A percentile compares a stretch with the other conserved stretches of the same genome.
phyloP scores from a whole-genome alignment of 306 rosid species.

The Lupinus albus region DNA sequence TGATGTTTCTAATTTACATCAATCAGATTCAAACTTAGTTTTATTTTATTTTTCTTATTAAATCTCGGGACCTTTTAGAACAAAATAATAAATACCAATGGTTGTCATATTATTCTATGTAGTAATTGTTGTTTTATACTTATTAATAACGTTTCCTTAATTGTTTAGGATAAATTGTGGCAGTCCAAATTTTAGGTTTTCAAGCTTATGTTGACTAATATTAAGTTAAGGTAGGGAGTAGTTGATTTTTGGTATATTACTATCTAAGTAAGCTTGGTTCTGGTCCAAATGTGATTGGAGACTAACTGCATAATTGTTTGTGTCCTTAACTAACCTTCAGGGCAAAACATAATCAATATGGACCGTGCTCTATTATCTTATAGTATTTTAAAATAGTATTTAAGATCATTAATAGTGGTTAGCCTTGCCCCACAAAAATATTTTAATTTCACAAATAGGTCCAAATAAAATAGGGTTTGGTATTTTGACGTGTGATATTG shows the following conservation, averaged over 20 bases:
- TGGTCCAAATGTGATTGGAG: constrained; percentile 43
- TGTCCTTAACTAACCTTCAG: constrained; percentile 32
- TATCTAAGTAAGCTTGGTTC: constrained; percentile 27
- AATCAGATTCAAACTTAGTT: background rate
- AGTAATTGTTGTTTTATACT: constrained; percentile 21
- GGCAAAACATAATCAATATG: constrained; percentile 37
- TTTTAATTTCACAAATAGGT: constrained; percentile 29
- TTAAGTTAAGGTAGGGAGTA: constrained; percentile 29
- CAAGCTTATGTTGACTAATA: constrained; percentile 30
- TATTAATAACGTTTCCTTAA: background rate
- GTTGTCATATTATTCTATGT: constrained; percentile 25
- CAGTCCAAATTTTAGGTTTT: constrained; percentile 37
- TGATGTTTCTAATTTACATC: background rate
- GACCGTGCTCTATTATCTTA: constrained; percentile 30
- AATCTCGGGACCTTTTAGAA: constrained; percentile 26
- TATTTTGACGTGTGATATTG: constrained; percentile 35
- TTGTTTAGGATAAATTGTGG: constrained; percentile 19
- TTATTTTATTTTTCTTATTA: constrained; percentile 1
- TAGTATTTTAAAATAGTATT: constrained; percentile 15
- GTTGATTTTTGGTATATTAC: constrained; percentile 12
- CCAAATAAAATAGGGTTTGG: constrained; percentile 53
- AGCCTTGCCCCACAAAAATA: constrained; percentile 34
- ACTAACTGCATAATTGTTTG: constrained; percentile 41
- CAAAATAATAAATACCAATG: constrained; percentile 24
- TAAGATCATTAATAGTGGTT: constrained; percentile 36